These are phyloP conservation scores for Claviceps maximensis DNA, from an alignment of 2,329 filamentous ascomycete species.

Conservation along the genomic window DNA sequence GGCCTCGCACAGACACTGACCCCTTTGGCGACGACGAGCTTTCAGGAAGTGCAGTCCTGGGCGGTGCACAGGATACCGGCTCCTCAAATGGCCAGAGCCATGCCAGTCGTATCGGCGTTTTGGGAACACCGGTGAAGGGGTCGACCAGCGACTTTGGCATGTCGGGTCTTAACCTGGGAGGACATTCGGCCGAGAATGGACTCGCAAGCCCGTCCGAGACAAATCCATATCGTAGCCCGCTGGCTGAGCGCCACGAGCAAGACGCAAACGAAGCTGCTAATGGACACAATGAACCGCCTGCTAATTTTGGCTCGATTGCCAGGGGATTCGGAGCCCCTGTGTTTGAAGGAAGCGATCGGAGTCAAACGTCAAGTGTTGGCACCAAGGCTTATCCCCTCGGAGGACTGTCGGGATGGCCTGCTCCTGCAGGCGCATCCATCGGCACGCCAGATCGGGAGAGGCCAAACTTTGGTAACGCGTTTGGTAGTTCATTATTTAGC, in stretches of 20 bases:
- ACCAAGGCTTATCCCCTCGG: slow-evolving; percentile 60
- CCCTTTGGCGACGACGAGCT: slow-evolving; percentile 57
- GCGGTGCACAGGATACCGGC: slow-evolving; percentile 60
- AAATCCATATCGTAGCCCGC: slow-evolving; percentile 89
- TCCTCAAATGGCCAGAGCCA: slow-evolving; percentile 17
- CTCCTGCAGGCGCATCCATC: slow-evolving; percentile 41
- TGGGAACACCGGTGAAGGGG: slow-evolving; percentile 43
- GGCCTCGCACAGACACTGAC: slow-evolving; percentile 59
- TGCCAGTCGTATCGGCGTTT: slow-evolving; percentile 24
- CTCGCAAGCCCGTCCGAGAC: slow-evolving; percentile 86
- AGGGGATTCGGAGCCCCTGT: slow-evolving; percentile 37
- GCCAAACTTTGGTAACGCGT: slow-evolving; percentile 40
- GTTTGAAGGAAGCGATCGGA: slow-evolving; percentile 70
- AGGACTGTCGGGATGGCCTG: slow-evolving; percentile 49
- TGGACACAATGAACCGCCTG: slow-evolving; percentile 24
- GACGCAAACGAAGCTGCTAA: slow-evolving; percentile 43
- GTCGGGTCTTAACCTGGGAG: slow-evolving; percentile 43
- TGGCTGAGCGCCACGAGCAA: slow-evolving; percentile 58
- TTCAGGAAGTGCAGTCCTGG: slow-evolving; percentile 59
- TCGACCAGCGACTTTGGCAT: slow-evolving; percentile 48
- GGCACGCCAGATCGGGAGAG: slow-evolving; percentile 57
- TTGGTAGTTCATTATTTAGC: slow-evolving; percentile 72
- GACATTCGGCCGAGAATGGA: slow-evolving; percentile 47
- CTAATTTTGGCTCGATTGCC: slow-evolving; percentile 40
- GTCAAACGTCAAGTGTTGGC: slow-evolving; percentile 81